Evolutionary conservation across 768 basidiomycete genomes (phyloP).

Genomic region (Pisolithus sp.): DNA sequence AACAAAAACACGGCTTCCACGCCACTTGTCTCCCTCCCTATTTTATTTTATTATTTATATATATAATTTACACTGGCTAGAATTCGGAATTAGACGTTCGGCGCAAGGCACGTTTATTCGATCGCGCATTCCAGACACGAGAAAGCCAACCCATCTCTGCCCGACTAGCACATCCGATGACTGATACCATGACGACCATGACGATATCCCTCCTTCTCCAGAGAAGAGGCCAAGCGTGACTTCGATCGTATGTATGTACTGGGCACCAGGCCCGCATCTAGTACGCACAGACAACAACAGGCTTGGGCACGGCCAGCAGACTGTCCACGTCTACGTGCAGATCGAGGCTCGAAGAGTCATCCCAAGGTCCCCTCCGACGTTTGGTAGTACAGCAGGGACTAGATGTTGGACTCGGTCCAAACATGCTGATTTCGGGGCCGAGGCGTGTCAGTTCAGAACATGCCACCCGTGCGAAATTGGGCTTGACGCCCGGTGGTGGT

Average conservation of each 20-base stretch:
- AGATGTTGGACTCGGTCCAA: constrained; percentile 14
- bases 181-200: no score
- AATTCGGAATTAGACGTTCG: no score
- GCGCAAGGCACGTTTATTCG: no score
- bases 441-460: constrained; percentile 6
- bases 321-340: constrained; percentile 41
- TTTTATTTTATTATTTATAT: background rate
- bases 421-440: constrained; percentile 14
- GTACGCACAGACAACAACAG: constrained; percentile 29
- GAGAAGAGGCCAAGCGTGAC: no score
- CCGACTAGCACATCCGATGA: no score
- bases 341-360: constrained; percentile 42
- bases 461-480: constrained; percentile 12
- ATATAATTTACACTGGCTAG: no score
- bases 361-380: constrained; percentile 49
- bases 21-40: constrained; percentile 3
- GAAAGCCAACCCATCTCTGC: no score
- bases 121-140: no score
- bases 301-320: constrained; percentile 41
- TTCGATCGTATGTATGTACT: no score
- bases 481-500: constrained; percentile 14
- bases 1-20: background rate
- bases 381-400: constrained; percentile 7
- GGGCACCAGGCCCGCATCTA: no score
- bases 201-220: no score